Percentiles rank a stretch among this genome's conserved stretches.
Conservation (phyloP, 208 protist genomes). For the Leishmania gerbilli region DNA sequence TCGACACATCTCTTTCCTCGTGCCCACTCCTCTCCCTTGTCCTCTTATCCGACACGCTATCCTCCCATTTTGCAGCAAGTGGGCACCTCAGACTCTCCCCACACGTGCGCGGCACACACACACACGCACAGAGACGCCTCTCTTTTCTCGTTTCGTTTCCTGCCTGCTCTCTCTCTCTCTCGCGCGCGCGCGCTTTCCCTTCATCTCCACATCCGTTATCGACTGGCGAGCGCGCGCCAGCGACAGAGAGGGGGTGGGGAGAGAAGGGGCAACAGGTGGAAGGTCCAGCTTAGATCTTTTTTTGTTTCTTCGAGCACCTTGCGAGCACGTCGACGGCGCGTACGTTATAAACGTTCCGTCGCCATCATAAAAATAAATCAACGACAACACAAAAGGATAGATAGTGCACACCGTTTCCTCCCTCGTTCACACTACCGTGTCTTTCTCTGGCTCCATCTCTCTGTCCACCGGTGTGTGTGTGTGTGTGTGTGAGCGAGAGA, state of each 20-base stretch:
- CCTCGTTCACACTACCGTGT: neutral
- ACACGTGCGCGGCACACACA: neutral
- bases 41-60: neutral
- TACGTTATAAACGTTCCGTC: neutral
- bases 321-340: neutral
- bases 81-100: constrained; percentile 2
- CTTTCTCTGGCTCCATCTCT: neutral
- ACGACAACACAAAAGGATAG: neutral
- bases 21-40: neutral
- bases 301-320: neutral
- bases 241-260: neutral
- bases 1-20: neutral
- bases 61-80: neutral
- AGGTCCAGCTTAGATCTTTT: neutral
- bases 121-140: neutral
- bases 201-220: neutral
- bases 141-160: neutral
- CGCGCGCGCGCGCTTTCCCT: neutral
- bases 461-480: neutral
- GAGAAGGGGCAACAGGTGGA: neutral
- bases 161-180: neutral
- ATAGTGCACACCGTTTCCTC: neutral
- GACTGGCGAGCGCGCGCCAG: neutral
- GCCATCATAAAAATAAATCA: neutral
- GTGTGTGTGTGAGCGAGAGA: neutral